Evolutionary conservation across 2,329 filamentous ascomycete species (phyloP).

Genomic region (Sphaerulina populicola): DNA sequence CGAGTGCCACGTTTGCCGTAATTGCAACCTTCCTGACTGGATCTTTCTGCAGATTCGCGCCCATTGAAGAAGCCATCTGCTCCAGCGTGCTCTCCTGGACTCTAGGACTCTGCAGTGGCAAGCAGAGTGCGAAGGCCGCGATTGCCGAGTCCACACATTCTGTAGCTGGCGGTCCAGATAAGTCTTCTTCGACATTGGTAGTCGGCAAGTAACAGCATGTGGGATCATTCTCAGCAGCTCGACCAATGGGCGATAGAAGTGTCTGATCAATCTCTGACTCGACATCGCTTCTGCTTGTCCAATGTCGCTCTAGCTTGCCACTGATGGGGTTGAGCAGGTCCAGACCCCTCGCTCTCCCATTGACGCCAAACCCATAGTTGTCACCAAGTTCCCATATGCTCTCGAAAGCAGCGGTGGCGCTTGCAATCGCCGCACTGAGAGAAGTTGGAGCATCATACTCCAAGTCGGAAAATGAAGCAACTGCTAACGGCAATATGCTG

Average conservation of each 20-base stretch:
- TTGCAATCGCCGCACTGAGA: conserved; percentile 83
- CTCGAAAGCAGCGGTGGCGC: conserved; percentile 80
- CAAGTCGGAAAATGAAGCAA: conserved; percentile 86
- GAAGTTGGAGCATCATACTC: conserved; percentile 80
- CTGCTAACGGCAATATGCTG: conserved; percentile 79
- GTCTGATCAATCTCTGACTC: conserved; percentile 57
- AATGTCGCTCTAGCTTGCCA: conserved; percentile 51
- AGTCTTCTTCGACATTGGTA: conserved; percentile 21
- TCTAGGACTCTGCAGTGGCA: conserved; percentile 79
- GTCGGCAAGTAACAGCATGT: conserved; percentile 61
- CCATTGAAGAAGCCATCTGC: conserved; percentile 82
- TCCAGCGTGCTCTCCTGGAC: conserved; percentile 95
- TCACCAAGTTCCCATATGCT: conserved; percentile 91
- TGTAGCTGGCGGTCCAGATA: conserved; percentile 71
- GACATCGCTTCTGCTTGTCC: conserved; percentile 44
- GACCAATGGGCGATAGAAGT: conserved; percentile 57
- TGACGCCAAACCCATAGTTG: conserved; percentile 90
- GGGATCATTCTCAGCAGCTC: conserved; percentile 82
- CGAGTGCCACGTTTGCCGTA: conserved; percentile 78
- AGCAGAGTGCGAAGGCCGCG: conserved; percentile 80
- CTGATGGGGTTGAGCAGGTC: conserved; percentile 57
- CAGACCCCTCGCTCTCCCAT: conserved; percentile 72
- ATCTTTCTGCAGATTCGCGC: conserved; percentile 73
- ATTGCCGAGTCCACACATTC: conserved; percentile 94
- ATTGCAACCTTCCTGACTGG: conserved; percentile 83